phyloP scores from a whole-genome alignment of 768 basidiomycete species.

The Holtermannia corniformis region DNA sequence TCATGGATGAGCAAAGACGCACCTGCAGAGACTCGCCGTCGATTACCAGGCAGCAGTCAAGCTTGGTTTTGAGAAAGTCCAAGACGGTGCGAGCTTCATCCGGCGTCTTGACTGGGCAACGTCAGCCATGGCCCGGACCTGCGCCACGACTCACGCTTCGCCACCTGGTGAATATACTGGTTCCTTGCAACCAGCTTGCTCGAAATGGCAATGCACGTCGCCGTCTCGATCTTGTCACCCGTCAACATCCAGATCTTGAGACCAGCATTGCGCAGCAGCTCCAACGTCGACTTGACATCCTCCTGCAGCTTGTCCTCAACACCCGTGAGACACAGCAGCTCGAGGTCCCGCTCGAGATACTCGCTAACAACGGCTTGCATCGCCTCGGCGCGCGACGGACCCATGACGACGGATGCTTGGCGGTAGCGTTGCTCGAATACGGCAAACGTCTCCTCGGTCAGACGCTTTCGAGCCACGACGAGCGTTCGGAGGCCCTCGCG shows the following conservation, averaged over 20 bases:
- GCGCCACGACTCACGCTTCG: constrained; percentile 66
- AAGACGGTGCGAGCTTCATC: constrained; percentile 77
- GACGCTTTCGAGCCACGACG: constrained; percentile 74
- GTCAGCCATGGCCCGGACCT: neutral
- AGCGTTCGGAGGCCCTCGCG: constrained; percentile 89
- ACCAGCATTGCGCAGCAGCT: constrained; percentile 85
- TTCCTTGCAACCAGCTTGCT: constrained; percentile 91
- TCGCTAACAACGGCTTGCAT: constrained; percentile 65
- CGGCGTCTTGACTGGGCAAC: constrained; percentile 63
- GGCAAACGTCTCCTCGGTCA: constrained; percentile 59
- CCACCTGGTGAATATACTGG: constrained; percentile 94
- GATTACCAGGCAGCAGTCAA: constrained; percentile 95
- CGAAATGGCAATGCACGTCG: constrained; percentile 93
- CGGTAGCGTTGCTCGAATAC: constrained; percentile 66
- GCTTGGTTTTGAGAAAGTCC: constrained; percentile 85
- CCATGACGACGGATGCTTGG: constrained; percentile 66
- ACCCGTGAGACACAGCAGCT: constrained; percentile 88
- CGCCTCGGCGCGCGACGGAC: constrained; percentile 65
- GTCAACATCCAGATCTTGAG: constrained; percentile 99
- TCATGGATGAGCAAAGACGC: constrained; percentile 1
- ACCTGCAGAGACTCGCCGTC: constrained; percentile 95
- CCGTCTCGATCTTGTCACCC: constrained; percentile 98
- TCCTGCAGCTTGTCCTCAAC: constrained; percentile 99
- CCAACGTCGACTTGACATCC: constrained; percentile 86
- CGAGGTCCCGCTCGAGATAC: constrained; percentile 76